Conservation (phyloP, 2,329 filamentous ascomycete genomes). For the Aspergillus neotritici region DNA sequence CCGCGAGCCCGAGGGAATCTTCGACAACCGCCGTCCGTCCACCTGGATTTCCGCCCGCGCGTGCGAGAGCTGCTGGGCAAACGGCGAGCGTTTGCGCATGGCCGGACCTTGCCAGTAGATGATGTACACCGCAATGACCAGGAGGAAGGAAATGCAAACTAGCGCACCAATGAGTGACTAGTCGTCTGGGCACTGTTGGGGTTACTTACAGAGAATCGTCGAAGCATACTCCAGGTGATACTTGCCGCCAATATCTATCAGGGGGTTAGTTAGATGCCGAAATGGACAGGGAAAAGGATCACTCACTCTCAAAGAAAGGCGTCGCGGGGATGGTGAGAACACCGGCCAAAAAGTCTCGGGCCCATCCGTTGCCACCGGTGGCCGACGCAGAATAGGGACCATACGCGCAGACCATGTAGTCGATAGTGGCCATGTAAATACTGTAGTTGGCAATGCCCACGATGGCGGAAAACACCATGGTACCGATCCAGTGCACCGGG, state of each 20-base stretch:
- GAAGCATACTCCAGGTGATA: slow-evolving; percentile 55
- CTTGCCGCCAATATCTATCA: slow-evolving; percentile 53
- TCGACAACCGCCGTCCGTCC: slow-evolving; percentile 28
- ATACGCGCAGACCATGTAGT: slow-evolving; percentile 64
- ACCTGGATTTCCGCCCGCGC: slow-evolving; percentile 32
- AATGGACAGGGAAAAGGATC: background rate
- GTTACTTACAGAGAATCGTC: slow-evolving; percentile 53
- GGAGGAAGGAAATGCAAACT: slow-evolving; percentile 54
- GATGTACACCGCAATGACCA: slow-evolving; percentile 59
- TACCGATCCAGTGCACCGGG: slow-evolving; percentile 55
- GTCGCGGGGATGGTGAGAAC: slow-evolving; percentile 56
- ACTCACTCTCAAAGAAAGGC: slow-evolving; percentile 44
- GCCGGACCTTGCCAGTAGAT: slow-evolving; percentile 61
- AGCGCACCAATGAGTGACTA: slow-evolving; percentile 2
- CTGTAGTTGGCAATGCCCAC: slow-evolving; percentile 60
- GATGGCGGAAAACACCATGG: slow-evolving; percentile 55
- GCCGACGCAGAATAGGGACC: slow-evolving; percentile 61
- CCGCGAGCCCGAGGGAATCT: slow-evolving; percentile 31
- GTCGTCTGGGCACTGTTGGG: background rate
- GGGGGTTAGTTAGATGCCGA: slow-evolving; percentile 1
- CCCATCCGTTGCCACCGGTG: slow-evolving; percentile 62
- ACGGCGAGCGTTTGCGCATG: slow-evolving; percentile 57
- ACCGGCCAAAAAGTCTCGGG: slow-evolving; percentile 60
- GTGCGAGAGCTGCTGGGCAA: slow-evolving; percentile 57
- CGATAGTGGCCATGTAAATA: slow-evolving; percentile 63